Conservation (phyloP, 306 rosid genomes). For the Cucumis melo region DNA sequence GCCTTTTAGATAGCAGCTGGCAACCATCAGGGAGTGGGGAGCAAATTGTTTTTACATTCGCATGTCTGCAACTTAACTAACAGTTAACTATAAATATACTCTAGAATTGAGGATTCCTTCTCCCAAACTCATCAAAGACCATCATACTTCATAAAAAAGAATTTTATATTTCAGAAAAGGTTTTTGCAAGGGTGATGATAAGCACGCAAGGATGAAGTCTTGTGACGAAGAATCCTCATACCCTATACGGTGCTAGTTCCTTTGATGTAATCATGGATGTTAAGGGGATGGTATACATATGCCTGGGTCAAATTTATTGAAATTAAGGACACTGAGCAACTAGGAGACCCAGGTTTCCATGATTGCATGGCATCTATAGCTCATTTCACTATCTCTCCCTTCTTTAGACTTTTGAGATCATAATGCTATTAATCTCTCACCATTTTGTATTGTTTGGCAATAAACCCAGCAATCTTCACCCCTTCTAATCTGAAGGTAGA, state of each 20-base stretch:
- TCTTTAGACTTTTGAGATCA: no score
- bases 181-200: neutral
- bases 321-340: neutral
- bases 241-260: neutral
- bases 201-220: neutral
- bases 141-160: neutral
- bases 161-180: neutral
- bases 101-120: neutral
- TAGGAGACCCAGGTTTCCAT: neutral
- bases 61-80: neutral
- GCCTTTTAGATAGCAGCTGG: neutral
- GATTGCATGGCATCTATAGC: no score
- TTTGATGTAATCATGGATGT: neutral
- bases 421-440: no score
- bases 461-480: no score
- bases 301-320: neutral
- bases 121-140: neutral
- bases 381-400: no score
- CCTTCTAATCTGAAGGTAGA: no score
- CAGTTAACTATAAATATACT: neutral
- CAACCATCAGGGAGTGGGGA: neutral
- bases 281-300: neutral
- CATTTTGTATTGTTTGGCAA: no score
- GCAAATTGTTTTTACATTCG: neutral
- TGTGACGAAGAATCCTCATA: neutral